Conservation (phyloP, 2,329 filamentous ascomycete genomes). For the Berkeleyomyces basicola region DNA sequence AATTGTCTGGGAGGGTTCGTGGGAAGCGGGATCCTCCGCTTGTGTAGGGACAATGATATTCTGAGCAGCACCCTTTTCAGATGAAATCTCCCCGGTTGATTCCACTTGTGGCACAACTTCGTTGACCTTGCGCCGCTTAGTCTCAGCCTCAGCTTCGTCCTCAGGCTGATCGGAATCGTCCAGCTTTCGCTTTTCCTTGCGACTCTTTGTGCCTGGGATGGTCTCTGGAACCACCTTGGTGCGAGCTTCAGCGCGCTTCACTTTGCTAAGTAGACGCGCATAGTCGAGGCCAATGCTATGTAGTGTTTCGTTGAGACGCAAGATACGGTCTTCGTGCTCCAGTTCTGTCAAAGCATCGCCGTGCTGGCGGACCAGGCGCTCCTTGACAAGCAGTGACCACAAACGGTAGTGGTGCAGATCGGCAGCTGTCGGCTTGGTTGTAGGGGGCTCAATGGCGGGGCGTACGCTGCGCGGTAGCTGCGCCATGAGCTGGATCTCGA, state of each 20-base stretch:
- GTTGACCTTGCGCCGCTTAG: background rate
- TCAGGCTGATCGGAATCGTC: background rate
- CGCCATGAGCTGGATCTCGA: conserved; percentile 60
- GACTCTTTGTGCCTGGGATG: background rate
- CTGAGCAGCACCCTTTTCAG: background rate
- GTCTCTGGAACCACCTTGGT: background rate
- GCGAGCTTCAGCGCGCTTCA: conserved; percentile 22
- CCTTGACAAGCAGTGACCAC: conserved; percentile 62
- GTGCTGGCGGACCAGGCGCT: conserved; percentile 61
- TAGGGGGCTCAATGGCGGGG: conserved; percentile 28
- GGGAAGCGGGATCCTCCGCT: background rate
- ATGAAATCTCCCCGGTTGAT: background rate
- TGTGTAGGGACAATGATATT: background rate
- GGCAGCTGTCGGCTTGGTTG: conserved; percentile 23
- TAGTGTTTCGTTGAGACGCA: conserved; percentile 56
- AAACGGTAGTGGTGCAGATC: conserved; percentile 41
- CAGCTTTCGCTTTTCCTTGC: background rate
- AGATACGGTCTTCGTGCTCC: conserved; percentile 48
- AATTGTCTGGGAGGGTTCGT: background rate
- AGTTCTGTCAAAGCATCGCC: conserved; percentile 53
- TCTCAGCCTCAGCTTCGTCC: background rate
- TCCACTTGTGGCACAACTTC: background rate
- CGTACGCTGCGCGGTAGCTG: conserved; percentile 39
- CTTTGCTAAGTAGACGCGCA: conserved; percentile 40
- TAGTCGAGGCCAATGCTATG: conserved; percentile 56